phyloP scores from a whole-genome alignment of 2,329 filamentous ascomycete genomes.

The Penicillium concentricum region DNA sequence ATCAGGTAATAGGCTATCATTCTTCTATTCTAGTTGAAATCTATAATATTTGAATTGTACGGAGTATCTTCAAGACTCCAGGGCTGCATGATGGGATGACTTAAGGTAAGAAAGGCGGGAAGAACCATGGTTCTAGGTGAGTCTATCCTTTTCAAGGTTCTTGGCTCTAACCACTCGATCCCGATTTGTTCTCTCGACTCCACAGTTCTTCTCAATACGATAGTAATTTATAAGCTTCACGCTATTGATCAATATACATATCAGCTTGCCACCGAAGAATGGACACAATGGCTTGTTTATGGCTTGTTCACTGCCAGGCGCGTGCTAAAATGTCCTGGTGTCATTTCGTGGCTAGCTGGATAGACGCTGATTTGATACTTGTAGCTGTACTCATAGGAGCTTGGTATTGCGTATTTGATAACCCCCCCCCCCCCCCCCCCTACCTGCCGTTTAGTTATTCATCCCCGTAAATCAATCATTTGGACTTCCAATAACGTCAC shows the following conservation, averaged over 20 bases:
- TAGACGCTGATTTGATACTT: neutral
- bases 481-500: neutral
- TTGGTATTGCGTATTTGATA: neutral
- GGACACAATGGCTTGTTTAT: neutral
- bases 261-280: neutral
- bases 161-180: neutral
- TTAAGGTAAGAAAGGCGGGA: neutral
- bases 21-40: neutral
- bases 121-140: neutral
- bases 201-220: neutral
- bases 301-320: neutral
- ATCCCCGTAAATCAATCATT: neutral
- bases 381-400: neutral
- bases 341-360: neutral
- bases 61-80: no score
- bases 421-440: no score
- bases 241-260: neutral
- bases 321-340: no score
- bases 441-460: neutral
- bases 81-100: no score
- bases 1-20: no score
- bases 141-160: neutral
- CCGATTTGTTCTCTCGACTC: neutral
- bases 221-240: neutral
- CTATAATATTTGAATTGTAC: no score